Percentiles rank a stretch among this genome's conserved stretches.
Conservation (phyloP, 306 rosid genomes). For the Mimosa pudica region DNA sequence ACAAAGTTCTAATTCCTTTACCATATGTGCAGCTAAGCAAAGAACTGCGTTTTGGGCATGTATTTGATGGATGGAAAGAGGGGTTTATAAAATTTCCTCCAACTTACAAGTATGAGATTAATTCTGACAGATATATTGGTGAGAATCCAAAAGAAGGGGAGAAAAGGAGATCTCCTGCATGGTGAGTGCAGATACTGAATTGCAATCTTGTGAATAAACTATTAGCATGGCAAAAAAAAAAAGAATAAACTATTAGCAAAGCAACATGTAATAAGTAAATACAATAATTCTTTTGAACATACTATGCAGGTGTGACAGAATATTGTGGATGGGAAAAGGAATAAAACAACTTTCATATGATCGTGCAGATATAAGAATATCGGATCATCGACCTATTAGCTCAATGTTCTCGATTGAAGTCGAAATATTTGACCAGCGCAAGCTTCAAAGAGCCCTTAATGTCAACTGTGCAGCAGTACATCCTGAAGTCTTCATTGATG, state of each 20-base stretch:
- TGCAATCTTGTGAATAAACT: neutral
- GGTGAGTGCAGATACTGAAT: conserved; percentile 46
- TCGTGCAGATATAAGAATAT: conserved; percentile 63
- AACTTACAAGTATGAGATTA: conserved; percentile 83
- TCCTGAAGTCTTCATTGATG: conserved; percentile 61
- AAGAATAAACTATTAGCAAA: neutral
- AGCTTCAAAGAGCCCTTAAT: conserved; percentile 74
- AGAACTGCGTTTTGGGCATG: conserved; percentile 72
- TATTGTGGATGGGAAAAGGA: conserved; percentile 85
- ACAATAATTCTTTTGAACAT: conserved; percentile 11
- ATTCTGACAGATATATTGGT: conserved; percentile 75
- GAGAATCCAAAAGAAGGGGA: conserved; percentile 81
- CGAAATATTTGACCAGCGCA: conserved; percentile 82
- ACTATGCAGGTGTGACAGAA: conserved; percentile 84
- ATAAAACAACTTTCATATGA: conserved; percentile 69
- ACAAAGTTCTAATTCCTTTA: conserved; percentile 20
- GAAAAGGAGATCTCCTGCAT: conserved; percentile 93
- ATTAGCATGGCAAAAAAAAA: too few relatives aligned
- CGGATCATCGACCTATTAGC: conserved; percentile 89
- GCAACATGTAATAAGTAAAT: neutral
- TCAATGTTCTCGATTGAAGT: conserved; percentile 75
- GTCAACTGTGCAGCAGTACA: conserved; percentile 63
- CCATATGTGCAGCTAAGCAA: conserved; percentile 61
- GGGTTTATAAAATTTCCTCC: conserved; percentile 85
- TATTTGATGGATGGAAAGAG: conserved; percentile 94